These are phyloP conservation scores for Blastobotrys petasosporus DNA, from an alignment of 1,139 yeast species.

Conservation along the genomic window DNA sequence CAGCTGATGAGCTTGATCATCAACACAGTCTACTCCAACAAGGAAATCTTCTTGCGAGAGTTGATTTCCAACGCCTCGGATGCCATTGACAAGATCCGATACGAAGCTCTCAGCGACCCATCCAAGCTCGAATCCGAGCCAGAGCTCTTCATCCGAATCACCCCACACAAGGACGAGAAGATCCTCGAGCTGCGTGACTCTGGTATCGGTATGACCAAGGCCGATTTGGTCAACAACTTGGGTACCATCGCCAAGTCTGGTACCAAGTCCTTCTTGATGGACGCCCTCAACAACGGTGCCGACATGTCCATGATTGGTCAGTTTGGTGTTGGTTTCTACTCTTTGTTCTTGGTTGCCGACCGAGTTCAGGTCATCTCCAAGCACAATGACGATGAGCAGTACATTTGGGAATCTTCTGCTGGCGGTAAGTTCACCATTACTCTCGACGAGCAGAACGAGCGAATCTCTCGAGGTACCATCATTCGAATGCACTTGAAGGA, in stretches of 20 bases:
- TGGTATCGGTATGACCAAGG: slow-evolving; percentile 99
- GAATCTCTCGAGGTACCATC: slow-evolving; percentile 89
- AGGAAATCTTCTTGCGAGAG: slow-evolving; percentile 98
- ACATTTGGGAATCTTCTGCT: slow-evolving; percentile 99
- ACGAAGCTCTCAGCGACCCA: slow-evolving; percentile 92
- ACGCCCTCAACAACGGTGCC: slow-evolving; percentile 98
- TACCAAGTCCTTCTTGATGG: slow-evolving; percentile 95
- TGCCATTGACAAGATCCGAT: slow-evolving; percentile 95
- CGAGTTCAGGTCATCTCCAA: slow-evolving; percentile 97
- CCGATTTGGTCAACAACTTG: slow-evolving; percentile 96
- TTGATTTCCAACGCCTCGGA: slow-evolving; percentile 97
- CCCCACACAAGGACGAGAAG: slow-evolving; percentile 92
- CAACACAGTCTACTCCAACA: slow-evolving; percentile 99
- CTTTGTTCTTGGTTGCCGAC: slow-evolving; percentile 98
- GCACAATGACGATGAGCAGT: slow-evolving; percentile 98
- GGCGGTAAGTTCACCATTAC: slow-evolving; percentile 99
- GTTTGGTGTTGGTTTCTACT: slow-evolving; percentile 99
- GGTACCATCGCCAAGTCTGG: slow-evolving; percentile 99
- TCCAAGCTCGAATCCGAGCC: slow-evolving; percentile 91
- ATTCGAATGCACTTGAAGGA: slow-evolving; percentile 97
- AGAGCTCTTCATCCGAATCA: slow-evolving; percentile 92
- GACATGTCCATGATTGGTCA: slow-evolving; percentile 99
- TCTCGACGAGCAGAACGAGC: slow-evolving; percentile 77
- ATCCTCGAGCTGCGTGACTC: slow-evolving; percentile 97
- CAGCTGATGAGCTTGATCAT: slow-evolving; percentile 99